These are phyloP conservation scores for Erythrobasidium hasegawianum DNA, from an alignment of 1,284 basidiomycete genomes.

Conservation along the genomic window DNA sequence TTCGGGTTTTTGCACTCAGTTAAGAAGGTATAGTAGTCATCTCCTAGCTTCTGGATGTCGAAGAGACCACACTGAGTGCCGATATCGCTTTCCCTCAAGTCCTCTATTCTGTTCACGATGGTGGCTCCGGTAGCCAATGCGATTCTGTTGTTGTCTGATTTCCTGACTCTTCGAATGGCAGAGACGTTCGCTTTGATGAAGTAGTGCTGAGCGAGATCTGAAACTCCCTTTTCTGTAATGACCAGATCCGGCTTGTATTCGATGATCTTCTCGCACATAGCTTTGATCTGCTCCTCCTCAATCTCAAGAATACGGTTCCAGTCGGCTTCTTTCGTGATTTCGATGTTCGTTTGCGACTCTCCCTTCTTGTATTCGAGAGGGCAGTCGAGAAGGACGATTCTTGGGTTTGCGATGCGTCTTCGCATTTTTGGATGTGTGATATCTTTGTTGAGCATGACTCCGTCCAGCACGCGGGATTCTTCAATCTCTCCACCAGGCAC, in stretches of 20 bases:
- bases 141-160: constrained; percentile 98
- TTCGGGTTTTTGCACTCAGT: constrained; percentile 89
- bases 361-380: constrained; percentile 99
- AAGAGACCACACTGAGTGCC: constrained; percentile 95
- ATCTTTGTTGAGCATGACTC: constrained; percentile 98
- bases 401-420: constrained; percentile 80
- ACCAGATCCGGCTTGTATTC: constrained; percentile 94
- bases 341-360: constrained; percentile 97
- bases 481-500: constrained; percentile 97
- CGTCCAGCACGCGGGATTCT: constrained; percentile 77
- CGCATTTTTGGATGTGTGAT: constrained; percentile 98
- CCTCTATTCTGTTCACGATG: constrained; percentile 94
- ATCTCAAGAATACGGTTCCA: constrained; percentile 91
- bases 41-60: constrained; percentile 90
- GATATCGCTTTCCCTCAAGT: constrained; percentile 84
- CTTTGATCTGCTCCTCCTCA: constrained; percentile 95
- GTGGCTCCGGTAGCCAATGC: constrained; percentile 92
- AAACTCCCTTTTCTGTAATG: constrained; percentile 96
- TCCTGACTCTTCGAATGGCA: constrained; percentile 88
- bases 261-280: constrained; percentile 77
- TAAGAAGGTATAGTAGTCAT: constrained; percentile 85
- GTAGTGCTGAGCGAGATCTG: constrained; percentile 90
- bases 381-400: constrained; percentile 89
- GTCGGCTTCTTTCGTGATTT: constrained; percentile 89
- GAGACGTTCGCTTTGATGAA: constrained; percentile 85